Percentiles rank a stretch among this genome's conserved stretches.
Evolutionary conservation across 305 asterid genomes (phyloP).

Genomic region (Fraxinus ornus): DNA sequence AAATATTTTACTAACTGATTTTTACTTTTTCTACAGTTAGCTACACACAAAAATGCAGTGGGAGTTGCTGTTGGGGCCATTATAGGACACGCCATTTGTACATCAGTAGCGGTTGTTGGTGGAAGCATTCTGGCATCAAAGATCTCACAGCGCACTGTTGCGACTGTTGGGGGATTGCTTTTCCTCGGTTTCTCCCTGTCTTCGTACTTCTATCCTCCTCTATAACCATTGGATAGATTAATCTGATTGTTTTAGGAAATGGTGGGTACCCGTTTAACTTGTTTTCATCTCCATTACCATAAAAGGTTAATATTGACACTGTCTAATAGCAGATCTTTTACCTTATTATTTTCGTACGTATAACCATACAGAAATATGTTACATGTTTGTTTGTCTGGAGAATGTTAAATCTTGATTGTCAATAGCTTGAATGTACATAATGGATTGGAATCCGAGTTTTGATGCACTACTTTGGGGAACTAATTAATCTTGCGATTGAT

Average conservation of each 20-base stretch:
- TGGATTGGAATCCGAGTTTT: not conserved
- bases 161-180: constrained; percentile 82
- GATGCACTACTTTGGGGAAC: not conserved
- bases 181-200: constrained; percentile 89
- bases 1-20: not conserved
- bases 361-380: not conserved
- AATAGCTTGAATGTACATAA: not conserved
- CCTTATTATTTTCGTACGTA: not conserved
- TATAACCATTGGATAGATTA: constrained; percentile 42
- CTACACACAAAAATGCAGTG: constrained; percentile 88
- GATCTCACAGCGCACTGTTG: constrained; percentile 94
- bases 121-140: constrained; percentile 95
- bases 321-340: not conserved
- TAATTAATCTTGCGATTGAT: not conserved
- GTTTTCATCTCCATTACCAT: not conserved
- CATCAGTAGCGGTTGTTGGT: constrained; percentile 87
- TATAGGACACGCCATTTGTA: constrained; percentile 82
- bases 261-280: not conserved
- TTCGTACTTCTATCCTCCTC: constrained; percentile 89
- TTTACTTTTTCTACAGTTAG: constrained; percentile 49
- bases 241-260: constrained; percentile 6
- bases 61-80: constrained; percentile 87
- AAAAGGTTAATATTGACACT: not conserved
- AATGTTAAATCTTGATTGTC: not conserved
- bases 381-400: not conserved